phyloP scores from a whole-genome alignment of 306 rosid species.

The Vigna hirtella region DNA sequence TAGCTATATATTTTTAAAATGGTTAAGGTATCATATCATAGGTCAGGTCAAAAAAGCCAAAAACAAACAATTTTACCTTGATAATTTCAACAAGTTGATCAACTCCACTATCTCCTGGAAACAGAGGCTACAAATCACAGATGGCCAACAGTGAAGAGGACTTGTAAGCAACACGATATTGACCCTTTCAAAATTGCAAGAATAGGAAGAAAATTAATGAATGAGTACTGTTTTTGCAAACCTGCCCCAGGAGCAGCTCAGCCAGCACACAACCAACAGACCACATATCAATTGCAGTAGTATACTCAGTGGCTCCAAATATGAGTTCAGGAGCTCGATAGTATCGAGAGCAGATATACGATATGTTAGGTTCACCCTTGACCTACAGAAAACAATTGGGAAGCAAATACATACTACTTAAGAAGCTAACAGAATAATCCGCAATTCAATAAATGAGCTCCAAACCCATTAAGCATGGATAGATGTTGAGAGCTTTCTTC shows the following conservation, averaged over 20 bases:
- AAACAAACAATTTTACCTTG: constrained; percentile 53
- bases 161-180: constrained; percentile 10
- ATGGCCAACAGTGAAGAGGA: constrained; percentile 22
- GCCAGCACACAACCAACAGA: constrained; percentile 78
- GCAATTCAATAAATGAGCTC: neutral
- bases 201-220: neutral
- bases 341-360: constrained; percentile 78
- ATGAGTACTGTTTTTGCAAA: constrained; percentile 24
- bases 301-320: constrained; percentile 78
- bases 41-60: neutral
- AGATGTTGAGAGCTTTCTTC: neutral
- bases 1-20: neutral
- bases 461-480: neutral
- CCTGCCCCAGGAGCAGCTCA: constrained; percentile 78
- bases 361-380: constrained; percentile 78
- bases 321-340: constrained; percentile 82
- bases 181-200: neutral
- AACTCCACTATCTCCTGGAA: constrained; percentile 76
- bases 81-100: constrained; percentile 84
- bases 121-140: constrained; percentile 64
- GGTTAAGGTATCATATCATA: neutral
- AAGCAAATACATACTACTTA: neutral
- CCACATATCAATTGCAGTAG: constrained; percentile 78
- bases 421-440: neutral
- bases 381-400: constrained; percentile 49